Base-by-base conservation (phyloP, 176 grass and related monocot genomes). In the Musa acuminata region DNA sequence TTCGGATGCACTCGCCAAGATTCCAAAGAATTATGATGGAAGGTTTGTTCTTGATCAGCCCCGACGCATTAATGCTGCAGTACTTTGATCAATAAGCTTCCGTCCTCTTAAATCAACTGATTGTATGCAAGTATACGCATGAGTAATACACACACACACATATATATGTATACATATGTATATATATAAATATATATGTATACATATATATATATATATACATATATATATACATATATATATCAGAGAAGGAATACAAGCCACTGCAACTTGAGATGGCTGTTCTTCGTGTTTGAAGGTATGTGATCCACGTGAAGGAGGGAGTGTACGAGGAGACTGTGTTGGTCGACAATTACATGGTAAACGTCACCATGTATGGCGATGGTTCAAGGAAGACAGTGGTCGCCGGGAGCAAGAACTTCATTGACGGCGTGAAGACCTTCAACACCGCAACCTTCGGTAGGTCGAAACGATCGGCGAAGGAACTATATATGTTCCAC, bases 221-320 rank as follows among this genome's bases (percentile, higher is more conserved):
- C 2, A 29, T 29, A 3, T 29, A 29, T 29, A 29, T 3, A 29
- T 29, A 29, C 2, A 29, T 29, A 29, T 29, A 29, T 29, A 29
- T 29, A 29, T 29, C 26, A 29, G 2, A 29, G 29, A 29, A 29
- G 29, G 29, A 27, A 29, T 29, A 29, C 29, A 29, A 29, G 29
- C 29, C 29, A 29, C 29, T 29, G 29, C 29, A 29, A 29, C 35
- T 5, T 43, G 35, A 43, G 35, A 43, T 43, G 4, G 35, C 4
- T 43, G 4, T 6, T 43, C 35, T 6, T 6, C 35, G 35, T 67
- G 25, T 29, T 14, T 67, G 64, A 72, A 72, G 69, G 73, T 75
- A 48, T 62, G 53, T 20, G 25, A 75, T 75, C 27, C 49, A 75
- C 19, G 53, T 75, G 52, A 62, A 75, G 73, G 73, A 75, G 27